A percentile compares a stretch with the other conserved stretches of the same genome.
These are phyloP conservation scores for Diplodia mutila DNA, from an alignment of 2,329 filamentous ascomycete genomes.

Conservation along the genomic window DNA sequence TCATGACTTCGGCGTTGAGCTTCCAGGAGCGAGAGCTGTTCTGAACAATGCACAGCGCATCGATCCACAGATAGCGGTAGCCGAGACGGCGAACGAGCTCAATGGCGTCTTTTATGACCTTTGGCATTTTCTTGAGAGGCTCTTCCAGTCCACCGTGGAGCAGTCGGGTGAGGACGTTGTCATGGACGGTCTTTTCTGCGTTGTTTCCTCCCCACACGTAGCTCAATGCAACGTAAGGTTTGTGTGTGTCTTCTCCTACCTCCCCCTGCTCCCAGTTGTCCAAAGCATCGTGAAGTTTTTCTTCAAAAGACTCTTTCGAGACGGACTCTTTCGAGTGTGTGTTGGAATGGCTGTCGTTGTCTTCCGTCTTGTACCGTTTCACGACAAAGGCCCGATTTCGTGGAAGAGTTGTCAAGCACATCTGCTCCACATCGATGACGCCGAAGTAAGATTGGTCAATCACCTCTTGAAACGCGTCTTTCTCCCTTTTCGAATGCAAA, in stretches of 20 bases:
- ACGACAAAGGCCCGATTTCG: background rate
- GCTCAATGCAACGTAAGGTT: slow-evolving; percentile 17
- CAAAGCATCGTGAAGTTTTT: too few relatives aligned
- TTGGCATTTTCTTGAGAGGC: background rate
- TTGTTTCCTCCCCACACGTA: slow-evolving; percentile 15
- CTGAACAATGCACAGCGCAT: slow-evolving; percentile 24
- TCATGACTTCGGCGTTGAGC: slow-evolving; percentile 38
- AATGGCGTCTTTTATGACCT: background rate
- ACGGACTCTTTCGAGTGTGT: too few relatives aligned
- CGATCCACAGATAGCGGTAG: slow-evolving; percentile 26
- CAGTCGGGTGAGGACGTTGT: background rate
- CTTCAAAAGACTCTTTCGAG: too few relatives aligned
- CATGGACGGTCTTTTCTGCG: background rate
- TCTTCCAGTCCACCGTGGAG: background rate
- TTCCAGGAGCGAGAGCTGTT: slow-evolving; percentile 31
- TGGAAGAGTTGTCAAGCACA: slow-evolving; percentile 20
- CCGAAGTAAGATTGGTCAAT: slow-evolving; percentile 25
- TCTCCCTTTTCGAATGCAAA: background rate
- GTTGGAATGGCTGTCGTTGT: background rate
- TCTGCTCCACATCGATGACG: slow-evolving; percentile 22
- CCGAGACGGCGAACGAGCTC: slow-evolving; percentile 21
- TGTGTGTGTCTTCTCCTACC: background rate
- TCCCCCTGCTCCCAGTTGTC: too few relatives aligned
- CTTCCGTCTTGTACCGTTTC: too few relatives aligned
- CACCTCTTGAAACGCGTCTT: background rate